phyloP scores from a whole-genome alignment of 2,329 filamentous ascomycete species.

The Dothiorella sarmentorum region DNA sequence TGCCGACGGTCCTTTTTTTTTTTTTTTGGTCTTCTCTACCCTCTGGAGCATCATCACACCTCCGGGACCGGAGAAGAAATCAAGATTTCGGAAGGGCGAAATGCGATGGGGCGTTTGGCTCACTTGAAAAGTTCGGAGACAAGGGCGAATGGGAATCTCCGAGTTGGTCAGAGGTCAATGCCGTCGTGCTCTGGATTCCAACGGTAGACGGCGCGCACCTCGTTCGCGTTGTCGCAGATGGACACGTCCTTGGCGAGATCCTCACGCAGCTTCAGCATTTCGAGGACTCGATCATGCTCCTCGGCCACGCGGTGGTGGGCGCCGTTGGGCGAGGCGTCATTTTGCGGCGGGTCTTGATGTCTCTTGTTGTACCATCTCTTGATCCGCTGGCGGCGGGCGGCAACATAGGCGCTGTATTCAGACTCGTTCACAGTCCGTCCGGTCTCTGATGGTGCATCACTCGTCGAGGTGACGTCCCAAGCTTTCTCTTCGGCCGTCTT shows the following conservation, averaged over 20 bases:
- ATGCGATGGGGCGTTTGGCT: too few relatives aligned
- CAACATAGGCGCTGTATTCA: background rate
- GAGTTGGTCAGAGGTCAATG: background rate
- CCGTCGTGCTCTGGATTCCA: constrained; percentile 2
- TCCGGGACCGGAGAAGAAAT: background rate
- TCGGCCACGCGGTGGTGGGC: too few relatives aligned
- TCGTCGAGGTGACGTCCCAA: background rate
- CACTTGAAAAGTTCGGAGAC: too few relatives aligned
- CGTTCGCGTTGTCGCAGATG: constrained; percentile 4
- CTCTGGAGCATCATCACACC: background rate
- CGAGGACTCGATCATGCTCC: background rate
- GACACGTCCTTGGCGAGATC: constrained; percentile 7
- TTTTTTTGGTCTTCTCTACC: background rate
- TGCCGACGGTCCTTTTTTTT: too few relatives aligned
- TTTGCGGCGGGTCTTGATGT: background rate
- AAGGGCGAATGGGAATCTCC: too few relatives aligned
- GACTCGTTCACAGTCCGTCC: background rate
- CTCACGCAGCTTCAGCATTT: background rate
- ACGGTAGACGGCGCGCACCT: background rate
- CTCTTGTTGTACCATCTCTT: background rate
- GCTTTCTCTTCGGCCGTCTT: background rate
- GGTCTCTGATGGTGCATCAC: background rate
- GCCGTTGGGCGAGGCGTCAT: background rate
- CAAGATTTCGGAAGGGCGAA: constrained; percentile 2
- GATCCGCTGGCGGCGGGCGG: background rate